Conservation (phyloP, 2,329 filamentous ascomycete species). For the Canariomyces notabilis region DNA sequence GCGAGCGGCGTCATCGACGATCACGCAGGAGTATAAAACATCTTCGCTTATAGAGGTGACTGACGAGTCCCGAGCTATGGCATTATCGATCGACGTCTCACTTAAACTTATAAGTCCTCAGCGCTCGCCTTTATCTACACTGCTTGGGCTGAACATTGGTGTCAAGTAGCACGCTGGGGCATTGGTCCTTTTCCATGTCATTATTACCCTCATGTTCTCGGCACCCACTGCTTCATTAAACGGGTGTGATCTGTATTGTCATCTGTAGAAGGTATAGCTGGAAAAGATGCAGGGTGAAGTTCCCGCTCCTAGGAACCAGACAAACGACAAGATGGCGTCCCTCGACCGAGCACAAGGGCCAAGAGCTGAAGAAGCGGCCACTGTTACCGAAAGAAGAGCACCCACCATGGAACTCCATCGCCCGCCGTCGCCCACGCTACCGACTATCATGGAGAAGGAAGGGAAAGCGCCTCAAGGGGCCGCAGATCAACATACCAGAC, state of each 20-base stretch:
- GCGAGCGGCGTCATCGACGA: conserved; percentile 13
- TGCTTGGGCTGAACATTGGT: background rate
- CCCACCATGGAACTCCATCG: background rate
- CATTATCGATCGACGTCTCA: too few relatives aligned
- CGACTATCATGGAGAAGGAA: conserved; percentile 13
- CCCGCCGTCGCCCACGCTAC: background rate
- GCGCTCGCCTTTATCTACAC: too few relatives aligned
- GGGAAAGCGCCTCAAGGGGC: conserved; percentile 6
- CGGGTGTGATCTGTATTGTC: too few relatives aligned
- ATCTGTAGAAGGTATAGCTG: too few relatives aligned
- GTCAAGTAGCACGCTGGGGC: conserved; percentile 2
- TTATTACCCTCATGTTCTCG: too few relatives aligned
- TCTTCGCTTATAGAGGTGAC: too few relatives aligned
- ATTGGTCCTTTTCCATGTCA: background rate
- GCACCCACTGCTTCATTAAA: too few relatives aligned
- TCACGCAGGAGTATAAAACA: too few relatives aligned
- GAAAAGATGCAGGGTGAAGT: too few relatives aligned
- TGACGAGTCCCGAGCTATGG: conserved; percentile 14
- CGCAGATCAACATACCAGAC: conserved; percentile 14
- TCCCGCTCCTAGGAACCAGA: too few relatives aligned
- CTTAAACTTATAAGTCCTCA: conserved; percentile 7
- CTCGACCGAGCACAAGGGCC: background rate
- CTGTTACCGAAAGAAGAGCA: background rate
- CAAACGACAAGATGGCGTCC: background rate
- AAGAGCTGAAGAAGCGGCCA: background rate